Conservation (phyloP, 176 grass and related monocot species). For the Melocanna baccifera region DNA sequence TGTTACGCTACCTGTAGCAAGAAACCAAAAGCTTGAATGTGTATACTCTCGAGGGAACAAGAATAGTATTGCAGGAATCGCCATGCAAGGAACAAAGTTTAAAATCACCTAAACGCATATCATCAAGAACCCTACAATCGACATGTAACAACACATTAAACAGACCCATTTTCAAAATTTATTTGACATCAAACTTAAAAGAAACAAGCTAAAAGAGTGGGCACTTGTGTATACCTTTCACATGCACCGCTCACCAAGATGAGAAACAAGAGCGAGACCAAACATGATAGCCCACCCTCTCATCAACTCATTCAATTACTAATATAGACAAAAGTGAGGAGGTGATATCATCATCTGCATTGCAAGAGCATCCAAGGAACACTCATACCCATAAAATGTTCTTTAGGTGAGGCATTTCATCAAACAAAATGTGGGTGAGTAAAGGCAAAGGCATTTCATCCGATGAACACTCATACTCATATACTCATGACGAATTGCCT, state of each 20-base stretch:
- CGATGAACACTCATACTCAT: too few species aligned
- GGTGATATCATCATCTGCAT: too few species aligned
- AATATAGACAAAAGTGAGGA: too few species aligned
- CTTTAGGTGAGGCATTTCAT: slow-evolving; percentile 28
- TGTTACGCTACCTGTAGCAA: slow-evolving; percentile 83
- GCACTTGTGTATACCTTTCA: too few species aligned
- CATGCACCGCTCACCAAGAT: too few species aligned
- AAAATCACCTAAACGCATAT: slow-evolving; percentile 90
- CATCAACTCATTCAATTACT: too few species aligned
- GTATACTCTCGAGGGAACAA: slow-evolving; percentile 90
- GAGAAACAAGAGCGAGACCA: too few species aligned
- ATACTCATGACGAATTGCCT: too few species aligned
- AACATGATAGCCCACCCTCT: too few species aligned
- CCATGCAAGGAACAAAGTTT: slow-evolving; percentile 69
- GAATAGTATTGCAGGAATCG: slow-evolving; percentile 83
- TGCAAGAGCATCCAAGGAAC: too few species aligned
- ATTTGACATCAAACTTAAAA: slow-evolving; percentile 28
- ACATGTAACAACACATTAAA: slow-evolving; percentile 33
- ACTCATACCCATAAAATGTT: too few species aligned
- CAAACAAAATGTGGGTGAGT: slow-evolving; percentile 11
- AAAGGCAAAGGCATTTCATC: background rate
- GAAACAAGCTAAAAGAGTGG: too few species aligned
- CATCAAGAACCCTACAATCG: slow-evolving; percentile 84
- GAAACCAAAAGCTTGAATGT: slow-evolving; percentile 95
- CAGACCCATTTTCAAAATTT: slow-evolving; percentile 23